phyloP scores from a whole-genome alignment of 768 basidiomycete genomes.

The Leucocoprinus sp. region DNA sequence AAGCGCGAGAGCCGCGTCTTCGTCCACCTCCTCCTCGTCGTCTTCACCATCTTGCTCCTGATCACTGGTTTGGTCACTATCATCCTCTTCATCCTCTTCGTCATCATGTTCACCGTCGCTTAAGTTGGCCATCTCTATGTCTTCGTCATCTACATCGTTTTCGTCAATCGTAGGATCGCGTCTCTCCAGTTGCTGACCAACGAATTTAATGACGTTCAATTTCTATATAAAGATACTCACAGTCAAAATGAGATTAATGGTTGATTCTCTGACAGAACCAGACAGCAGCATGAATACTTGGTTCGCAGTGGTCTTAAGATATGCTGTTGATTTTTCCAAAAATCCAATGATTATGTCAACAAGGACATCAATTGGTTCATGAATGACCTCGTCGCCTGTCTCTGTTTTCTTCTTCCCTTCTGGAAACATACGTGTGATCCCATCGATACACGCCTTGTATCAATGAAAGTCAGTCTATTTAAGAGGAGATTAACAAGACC shows the following conservation, averaged over 20 bases:
- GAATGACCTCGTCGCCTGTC: conserved; percentile 17
- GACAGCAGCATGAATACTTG: conserved; percentile 73
- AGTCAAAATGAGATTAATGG: conserved; percentile 72
- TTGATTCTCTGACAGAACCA: conserved; percentile 53
- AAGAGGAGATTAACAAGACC: background rate
- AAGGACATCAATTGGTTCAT: conserved; percentile 70
- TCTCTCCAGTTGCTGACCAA: conserved; percentile 72
- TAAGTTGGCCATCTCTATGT: conserved; percentile 25
- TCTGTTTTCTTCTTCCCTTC: conserved; percentile 12
- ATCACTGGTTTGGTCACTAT: conserved; percentile 14
- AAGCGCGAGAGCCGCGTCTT: conserved; percentile 35
- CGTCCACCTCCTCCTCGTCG: conserved; percentile 39
- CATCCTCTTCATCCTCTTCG: conserved; percentile 24
- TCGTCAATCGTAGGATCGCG: conserved; percentile 50
- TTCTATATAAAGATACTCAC: conserved; percentile 38
- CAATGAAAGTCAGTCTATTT: conserved; percentile 7
- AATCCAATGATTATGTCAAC: conserved; percentile 88
- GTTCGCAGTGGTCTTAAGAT: conserved; percentile 72
- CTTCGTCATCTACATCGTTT: conserved; percentile 26
- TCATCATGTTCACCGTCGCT: conserved; percentile 30
- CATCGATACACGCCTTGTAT: conserved; percentile 50
- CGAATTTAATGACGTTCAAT: background rate
- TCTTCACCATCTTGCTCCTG: conserved; percentile 24
- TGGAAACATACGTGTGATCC: conserved; percentile 46
- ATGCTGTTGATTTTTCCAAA: conserved; percentile 75